phyloP scores from a whole-genome alignment of 768 basidiomycete species.

The Crassisporium funariophilum region DNA sequence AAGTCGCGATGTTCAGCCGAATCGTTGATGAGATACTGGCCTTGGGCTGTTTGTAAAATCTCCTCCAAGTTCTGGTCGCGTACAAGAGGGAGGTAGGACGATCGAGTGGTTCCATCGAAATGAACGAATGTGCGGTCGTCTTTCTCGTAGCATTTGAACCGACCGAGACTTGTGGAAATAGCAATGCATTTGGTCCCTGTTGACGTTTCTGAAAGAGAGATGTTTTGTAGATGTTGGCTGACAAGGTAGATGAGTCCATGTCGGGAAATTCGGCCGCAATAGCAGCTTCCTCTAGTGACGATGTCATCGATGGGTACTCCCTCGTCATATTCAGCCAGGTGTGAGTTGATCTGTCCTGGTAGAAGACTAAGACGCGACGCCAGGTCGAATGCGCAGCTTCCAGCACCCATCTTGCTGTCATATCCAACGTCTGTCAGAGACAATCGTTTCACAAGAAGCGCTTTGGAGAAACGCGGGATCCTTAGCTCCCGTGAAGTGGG shows the following conservation, averaged over 20 bases:
- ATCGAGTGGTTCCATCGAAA: conserved; percentile 10
- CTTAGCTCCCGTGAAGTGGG: too few species aligned
- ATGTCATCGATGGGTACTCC: conserved; percentile 5
- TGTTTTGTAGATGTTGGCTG: conserved; percentile 12
- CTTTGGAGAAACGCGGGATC: too few species aligned
- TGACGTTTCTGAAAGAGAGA: conserved; percentile 2
- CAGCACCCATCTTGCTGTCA: too few species aligned
- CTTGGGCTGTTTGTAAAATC: conserved; percentile 5
- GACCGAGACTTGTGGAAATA: neutral
- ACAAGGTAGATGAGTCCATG: conserved; percentile 12
- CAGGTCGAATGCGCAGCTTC: too few species aligned
- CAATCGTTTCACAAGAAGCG: too few species aligned
- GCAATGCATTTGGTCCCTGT: conserved; percentile 4
- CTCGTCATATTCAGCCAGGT: conserved; percentile 10
- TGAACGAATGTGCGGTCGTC: conserved; percentile 13
- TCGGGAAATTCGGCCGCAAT: conserved; percentile 15
- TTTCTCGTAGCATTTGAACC: conserved; percentile 6
- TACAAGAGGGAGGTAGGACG: conserved; percentile 9
- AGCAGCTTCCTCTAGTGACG: conserved; percentile 7
- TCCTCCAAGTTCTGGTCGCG: conserved; percentile 11
- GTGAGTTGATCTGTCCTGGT: conserved; percentile 8
- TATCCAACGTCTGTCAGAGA: too few species aligned
- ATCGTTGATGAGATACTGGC: conserved; percentile 7
- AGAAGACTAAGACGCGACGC: conserved; percentile 13
- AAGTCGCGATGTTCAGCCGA: neutral